phyloP scores from a whole-genome alignment of 2,329 filamentous ascomycete species.

The Cladosporium sp. region DNA sequence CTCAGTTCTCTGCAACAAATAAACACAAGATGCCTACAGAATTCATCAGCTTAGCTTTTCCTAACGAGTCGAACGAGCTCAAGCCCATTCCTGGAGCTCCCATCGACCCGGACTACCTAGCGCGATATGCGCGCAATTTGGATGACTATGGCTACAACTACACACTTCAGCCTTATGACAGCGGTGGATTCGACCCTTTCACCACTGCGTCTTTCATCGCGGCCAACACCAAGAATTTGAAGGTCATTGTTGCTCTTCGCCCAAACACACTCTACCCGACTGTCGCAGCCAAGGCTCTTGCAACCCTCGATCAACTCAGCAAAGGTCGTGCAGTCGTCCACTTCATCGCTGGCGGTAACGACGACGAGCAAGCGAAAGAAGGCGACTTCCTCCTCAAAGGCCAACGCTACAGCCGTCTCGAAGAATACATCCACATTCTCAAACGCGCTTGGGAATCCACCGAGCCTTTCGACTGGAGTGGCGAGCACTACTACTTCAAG shows the following conservation, averaged over 20 bases:
- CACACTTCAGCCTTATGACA: conserved; percentile 62
- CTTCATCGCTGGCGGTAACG: conserved; percentile 64
- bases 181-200: conserved; percentile 58
- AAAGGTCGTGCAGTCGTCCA: conserved; percentile 62
- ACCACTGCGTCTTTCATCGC: conserved; percentile 62
- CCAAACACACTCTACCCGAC: conserved; percentile 65
- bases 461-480: conserved; percentile 63
- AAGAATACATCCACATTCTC: conserved; percentile 65
- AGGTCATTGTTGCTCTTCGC: conserved; percentile 62
- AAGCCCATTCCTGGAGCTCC: conserved; percentile 54
- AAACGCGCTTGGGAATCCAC: conserved; percentile 59
- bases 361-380: conserved; percentile 61
- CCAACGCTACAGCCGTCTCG: conserved; percentile 59
- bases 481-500: conserved; percentile 63
- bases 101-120: conserved; percentile 59
- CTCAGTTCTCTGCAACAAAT: not conserved
- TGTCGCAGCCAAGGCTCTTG: conserved; percentile 62
- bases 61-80: conserved; percentile 60
- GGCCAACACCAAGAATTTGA: conserved; percentile 60
- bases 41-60: conserved; percentile 62
- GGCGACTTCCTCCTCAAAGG: conserved; percentile 62
- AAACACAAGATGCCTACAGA: conserved; percentile 42
- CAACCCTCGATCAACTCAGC: conserved; percentile 63
- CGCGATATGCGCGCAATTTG: conserved; percentile 58
- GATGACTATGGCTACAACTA: conserved; percentile 66